Percentiles rank a stretch among this genome's conserved stretches.
Evolutionary conservation across 2,329 filamentous ascomycete genomes (phyloP).

Genomic region (Proliferodiscus dingleyae): DNA sequence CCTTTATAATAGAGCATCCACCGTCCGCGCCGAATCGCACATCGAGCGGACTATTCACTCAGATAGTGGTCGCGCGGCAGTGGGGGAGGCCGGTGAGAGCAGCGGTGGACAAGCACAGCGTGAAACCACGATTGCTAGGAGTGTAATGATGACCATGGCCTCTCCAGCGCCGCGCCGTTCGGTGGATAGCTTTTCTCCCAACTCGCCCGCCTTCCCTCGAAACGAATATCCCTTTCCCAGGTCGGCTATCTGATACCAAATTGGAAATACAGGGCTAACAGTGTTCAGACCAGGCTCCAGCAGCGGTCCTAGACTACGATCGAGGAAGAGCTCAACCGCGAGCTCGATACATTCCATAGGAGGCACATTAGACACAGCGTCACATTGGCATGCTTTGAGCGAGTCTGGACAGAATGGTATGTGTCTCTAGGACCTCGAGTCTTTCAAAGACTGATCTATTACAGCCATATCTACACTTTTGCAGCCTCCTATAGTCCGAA

Average conservation of each 20-base stretch:
- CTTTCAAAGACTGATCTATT: slow-evolving; percentile 7
- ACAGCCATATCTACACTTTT: slow-evolving; percentile 88
- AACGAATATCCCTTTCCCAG: slow-evolving; percentile 52
- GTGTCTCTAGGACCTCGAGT: slow-evolving; percentile 13
- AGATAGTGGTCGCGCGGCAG: too few species aligned
- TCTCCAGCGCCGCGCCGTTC: slow-evolving; percentile 41
- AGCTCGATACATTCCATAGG: slow-evolving; percentile 87
- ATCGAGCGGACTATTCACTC: too few species aligned
- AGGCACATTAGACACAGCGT: slow-evolving; percentile 70
- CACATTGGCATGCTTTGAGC: slow-evolving; percentile 50
- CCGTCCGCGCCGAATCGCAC: too few species aligned
- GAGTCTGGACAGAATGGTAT: slow-evolving; percentile 83
- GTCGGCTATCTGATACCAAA: slow-evolving; percentile 26
- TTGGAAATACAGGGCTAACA: slow-evolving; percentile 38
- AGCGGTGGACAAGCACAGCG: slow-evolving; percentile 3
- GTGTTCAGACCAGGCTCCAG: slow-evolving; percentile 26
- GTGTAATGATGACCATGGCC: slow-evolving; percentile 32
- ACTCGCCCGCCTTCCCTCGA: slow-evolving; percentile 36
- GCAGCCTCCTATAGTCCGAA: slow-evolving; percentile 83
- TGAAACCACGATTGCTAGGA: not conserved
- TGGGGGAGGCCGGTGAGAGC: slow-evolving; percentile 23
- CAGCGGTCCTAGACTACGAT: slow-evolving; percentile 36
- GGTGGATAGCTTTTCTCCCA: slow-evolving; percentile 41
- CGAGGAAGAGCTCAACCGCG: slow-evolving; percentile 73
- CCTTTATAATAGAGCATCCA: too few species aligned